Base-by-base conservation (phyloP, 2,329 filamentous ascomycete species). In the Zymoseptoria brevis region DNA sequence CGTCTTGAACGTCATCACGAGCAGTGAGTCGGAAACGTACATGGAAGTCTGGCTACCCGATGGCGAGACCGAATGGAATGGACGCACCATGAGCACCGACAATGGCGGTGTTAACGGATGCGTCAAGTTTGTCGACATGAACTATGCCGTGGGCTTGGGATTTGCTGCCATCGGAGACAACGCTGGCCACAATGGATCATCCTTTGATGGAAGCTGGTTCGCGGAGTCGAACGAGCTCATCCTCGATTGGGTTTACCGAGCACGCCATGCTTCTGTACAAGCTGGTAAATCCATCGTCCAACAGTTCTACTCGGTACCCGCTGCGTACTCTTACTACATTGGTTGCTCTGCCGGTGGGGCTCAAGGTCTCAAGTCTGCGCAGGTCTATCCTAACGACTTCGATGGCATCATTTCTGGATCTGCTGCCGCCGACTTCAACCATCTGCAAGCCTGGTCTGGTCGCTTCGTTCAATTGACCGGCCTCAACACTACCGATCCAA, bases 331-430 rank as follows among this genome's bases (percentile, higher is more conserved):
- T 19, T 80, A 80, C 69, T 80, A 76, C 63, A 65, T 77, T 8
- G 77, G 77, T 21, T 80, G 78, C 67, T 79, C 77, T 1, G 75
- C 75, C n/a, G 78, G 78, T 59, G 78, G 78, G 19, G 72, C 75
- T n/a, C 77, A 80, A 64, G 78, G 77, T 41, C 69, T 79, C 57
- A 77, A 77, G 60, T 75, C 75, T 2, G 72, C 75, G 3, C 74
- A 79, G 58, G 69, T 74, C 52, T 80, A 73, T 60, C 78, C 77
- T 0, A 67, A 75, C 13, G 77, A 80, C 62, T 80, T 80, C 55
- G 77, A 80, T 58, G 78, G 78, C 45, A 76, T 80, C 55, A 73
- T 80, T 22, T 73, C 75, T 58, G 77, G 75, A 19, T 73, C 77
- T 51, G 71, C 78, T 19, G 76, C 76, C 19, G 66, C 76, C 54